Percentiles rank a stretch among this genome's conserved stretches.
phyloP scores from a whole-genome alignment of 169 alveolate species.

The Plasmodium gallinaceum region DNA sequence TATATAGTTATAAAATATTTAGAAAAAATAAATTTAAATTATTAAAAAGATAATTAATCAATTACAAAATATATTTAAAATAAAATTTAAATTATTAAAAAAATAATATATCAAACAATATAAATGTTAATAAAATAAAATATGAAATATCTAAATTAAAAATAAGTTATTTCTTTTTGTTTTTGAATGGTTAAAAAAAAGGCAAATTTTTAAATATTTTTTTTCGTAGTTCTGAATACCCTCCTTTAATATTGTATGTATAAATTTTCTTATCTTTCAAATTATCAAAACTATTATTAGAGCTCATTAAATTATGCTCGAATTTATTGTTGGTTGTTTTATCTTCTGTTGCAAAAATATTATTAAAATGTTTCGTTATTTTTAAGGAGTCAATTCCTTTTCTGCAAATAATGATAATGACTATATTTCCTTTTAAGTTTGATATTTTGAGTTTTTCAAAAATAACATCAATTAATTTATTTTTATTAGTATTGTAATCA shows the following conservation, averaged over 20 bases:
- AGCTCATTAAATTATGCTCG: neutral
- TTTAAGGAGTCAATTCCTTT: conserved; percentile 71
- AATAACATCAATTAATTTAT: conserved; percentile 6
- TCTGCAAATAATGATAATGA: conserved; percentile 69
- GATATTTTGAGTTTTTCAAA: conserved; percentile 30
- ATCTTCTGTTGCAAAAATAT: conserved; percentile 12
- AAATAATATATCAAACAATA: too few relatives aligned
- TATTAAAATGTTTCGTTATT: conserved; percentile 62
- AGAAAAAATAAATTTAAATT: too few relatives aligned
- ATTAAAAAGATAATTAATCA: too few relatives aligned
- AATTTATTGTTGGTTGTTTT: neutral
- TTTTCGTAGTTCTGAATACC: conserved; percentile 56
- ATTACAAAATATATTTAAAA: too few relatives aligned
- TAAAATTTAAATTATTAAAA: too few relatives aligned
- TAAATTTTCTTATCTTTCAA: neutral
- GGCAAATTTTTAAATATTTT: conserved; percentile 71
- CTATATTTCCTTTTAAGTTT: conserved; percentile 28
- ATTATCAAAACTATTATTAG: neutral
- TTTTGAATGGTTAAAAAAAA: neutral
- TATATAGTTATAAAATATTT: too few relatives aligned
- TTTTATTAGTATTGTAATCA: conserved; percentile 61
- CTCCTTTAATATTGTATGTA: conserved; percentile 69
- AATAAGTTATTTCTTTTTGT: too few relatives aligned
- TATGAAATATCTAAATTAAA: too few relatives aligned
- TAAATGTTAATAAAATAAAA: too few relatives aligned